These are phyloP conservation scores for Alternaria novae-zelandiae DNA, from an alignment of 2,329 filamentous ascomycete genomes.

Conservation along the genomic window DNA sequence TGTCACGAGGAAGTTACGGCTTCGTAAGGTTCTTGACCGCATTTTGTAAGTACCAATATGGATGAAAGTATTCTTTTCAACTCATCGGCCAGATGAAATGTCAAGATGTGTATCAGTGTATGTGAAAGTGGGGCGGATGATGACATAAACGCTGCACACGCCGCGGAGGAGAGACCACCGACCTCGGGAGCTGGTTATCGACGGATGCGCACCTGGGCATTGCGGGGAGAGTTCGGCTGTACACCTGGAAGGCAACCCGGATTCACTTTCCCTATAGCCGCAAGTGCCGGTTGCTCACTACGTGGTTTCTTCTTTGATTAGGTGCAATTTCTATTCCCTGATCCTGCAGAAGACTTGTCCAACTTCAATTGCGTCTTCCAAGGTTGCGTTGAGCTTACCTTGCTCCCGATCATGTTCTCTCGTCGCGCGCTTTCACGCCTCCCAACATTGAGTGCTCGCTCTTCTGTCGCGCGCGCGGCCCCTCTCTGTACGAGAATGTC, in stretches of 20 bases:
- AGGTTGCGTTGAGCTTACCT: conserved; percentile 7
- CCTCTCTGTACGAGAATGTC: conserved; percentile 50
- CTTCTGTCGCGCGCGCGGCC: conserved; percentile 44
- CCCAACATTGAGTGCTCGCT: conserved; percentile 49
- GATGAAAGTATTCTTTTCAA: not conserved
- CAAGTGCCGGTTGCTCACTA: not conserved
- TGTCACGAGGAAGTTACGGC: too few relatives aligned
- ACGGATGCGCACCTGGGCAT: not conserved
- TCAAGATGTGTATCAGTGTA: not conserved
- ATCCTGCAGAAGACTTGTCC: not conserved
- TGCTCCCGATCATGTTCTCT: conserved; percentile 49
- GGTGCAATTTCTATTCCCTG: not conserved
- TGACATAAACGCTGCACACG: not conserved
- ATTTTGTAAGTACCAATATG: too few relatives aligned
- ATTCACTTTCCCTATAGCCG: conserved; percentile 23
- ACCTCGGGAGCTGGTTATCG: conserved; percentile 13
- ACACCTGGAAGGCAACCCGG: conserved; percentile 14
- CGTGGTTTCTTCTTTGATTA: conserved; percentile 3
- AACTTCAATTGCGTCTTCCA: not conserved
- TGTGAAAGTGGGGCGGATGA: not conserved
- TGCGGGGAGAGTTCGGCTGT: conserved; percentile 3
- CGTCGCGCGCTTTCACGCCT: conserved; percentile 54
- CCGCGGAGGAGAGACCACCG: not conserved
- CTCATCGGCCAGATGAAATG: not conserved
- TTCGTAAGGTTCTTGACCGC: too few relatives aligned